Percentiles rank a stretch among this genome's conserved stretches.
These are phyloP conservation scores for Gentiana straminea DNA, from an alignment of 257 asterid genomes.

Conservation along the genomic window DNA sequence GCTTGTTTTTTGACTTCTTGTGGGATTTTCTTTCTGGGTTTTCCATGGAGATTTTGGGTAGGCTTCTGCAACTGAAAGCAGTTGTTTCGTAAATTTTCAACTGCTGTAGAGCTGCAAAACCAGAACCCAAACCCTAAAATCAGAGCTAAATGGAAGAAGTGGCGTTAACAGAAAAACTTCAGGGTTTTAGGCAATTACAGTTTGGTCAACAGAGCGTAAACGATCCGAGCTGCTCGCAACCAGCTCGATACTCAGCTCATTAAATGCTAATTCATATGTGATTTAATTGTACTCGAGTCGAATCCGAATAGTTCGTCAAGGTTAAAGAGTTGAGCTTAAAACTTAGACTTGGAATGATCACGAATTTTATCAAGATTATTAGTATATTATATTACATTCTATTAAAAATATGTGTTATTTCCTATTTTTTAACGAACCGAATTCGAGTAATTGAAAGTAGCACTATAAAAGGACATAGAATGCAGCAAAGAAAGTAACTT, in stretches of 20 bases:
- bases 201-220: too few relatives aligned
- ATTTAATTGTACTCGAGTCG: too few relatives aligned
- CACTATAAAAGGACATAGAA: background rate
- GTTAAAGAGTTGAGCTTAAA: too few relatives aligned
- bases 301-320: too few relatives aligned
- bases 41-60: conserved; percentile 22
- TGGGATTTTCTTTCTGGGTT: conserved; percentile 28
- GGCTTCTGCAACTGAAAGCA: background rate
- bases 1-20: conserved; percentile 46
- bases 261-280: too few relatives aligned
- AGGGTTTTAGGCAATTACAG: conserved; percentile 12
- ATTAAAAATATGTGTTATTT: too few relatives aligned
- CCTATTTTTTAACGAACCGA: too few relatives aligned
- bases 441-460: too few relatives aligned
- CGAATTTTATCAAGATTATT: background rate
- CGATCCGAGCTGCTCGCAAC: too few relatives aligned
- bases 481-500: background rate
- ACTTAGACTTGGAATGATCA: too few relatives aligned
- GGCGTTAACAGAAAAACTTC: background rate
- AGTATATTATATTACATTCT: too few relatives aligned
- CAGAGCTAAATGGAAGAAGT: background rate
- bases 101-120: background rate
- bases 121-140: conserved; percentile 23
- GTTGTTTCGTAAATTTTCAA: conserved; percentile 20
- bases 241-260: too few relatives aligned